These are phyloP conservation scores for Podospora fimiseda DNA, from an alignment of 495 filamentous ascomycete species.

Conservation along the genomic window DNA sequence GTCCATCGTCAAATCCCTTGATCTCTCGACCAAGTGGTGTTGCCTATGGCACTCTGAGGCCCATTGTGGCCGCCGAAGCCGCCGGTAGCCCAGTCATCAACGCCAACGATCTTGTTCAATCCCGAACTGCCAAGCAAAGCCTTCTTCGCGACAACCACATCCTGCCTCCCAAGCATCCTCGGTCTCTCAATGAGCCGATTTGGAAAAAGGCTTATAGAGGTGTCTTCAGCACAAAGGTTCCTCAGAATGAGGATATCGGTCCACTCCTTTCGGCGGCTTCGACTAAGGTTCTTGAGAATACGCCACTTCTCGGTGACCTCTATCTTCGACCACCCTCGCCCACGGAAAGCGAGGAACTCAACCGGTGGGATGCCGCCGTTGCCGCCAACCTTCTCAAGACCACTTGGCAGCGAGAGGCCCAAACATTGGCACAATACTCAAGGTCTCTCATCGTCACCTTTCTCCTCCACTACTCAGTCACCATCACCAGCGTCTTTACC, in stretches of 20 bases:
- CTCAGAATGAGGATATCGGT: slow-evolving; percentile 55
- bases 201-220: slow-evolving; percentile 30
- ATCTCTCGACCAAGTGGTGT: slow-evolving; percentile 63
- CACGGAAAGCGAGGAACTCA: slow-evolving; percentile 28
- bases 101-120: slow-evolving; percentile 35
- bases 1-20: slow-evolving; percentile 41
- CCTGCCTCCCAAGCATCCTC: slow-evolving; percentile 56
- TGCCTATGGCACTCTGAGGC: slow-evolving; percentile 53
- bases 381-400: slow-evolving; percentile 67
- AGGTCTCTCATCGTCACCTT: slow-evolving; percentile 61
- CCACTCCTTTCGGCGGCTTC: slow-evolving; percentile 7
- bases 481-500: slow-evolving; percentile 60
- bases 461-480: slow-evolving; percentile 65
- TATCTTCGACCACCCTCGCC: slow-evolving; percentile 12
- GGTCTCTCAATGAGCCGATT: slow-evolving; percentile 10
- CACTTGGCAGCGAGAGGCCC: slow-evolving; percentile 75
- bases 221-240: slow-evolving; percentile 42
- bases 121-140: slow-evolving; percentile 66
- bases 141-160: slow-evolving; percentile 73
- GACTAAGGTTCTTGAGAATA: slow-evolving; percentile 31
- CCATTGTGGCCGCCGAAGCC: slow-evolving; percentile 33
- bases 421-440: slow-evolving; percentile 53
- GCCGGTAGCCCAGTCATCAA: slow-evolving; percentile 56
- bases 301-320: slow-evolving; percentile 26
- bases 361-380: slow-evolving; percentile 70